These are phyloP conservation scores for Chalciporus sp. DNA, from an alignment of 1,284 basidiomycete genomes.

Conservation along the genomic window DNA sequence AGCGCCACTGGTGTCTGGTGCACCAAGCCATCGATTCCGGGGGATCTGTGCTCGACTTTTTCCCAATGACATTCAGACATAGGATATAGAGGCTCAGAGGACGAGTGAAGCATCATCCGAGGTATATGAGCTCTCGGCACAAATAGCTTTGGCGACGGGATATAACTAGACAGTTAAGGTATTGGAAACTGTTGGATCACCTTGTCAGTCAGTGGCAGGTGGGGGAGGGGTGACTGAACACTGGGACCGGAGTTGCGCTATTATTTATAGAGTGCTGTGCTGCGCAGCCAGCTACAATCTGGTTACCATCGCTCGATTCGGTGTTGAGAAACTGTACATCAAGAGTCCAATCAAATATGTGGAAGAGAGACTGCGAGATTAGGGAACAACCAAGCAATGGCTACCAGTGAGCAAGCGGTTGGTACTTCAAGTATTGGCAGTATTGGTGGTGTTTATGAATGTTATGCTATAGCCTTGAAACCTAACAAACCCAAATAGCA, in stretches of 20 bases:
- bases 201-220: too few relatives aligned
- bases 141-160: too few relatives aligned
- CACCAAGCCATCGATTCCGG: background rate
- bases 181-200: too few relatives aligned
- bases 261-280: background rate
- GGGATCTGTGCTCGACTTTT: background rate
- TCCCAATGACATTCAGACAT: background rate
- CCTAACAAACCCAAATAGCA: slow-evolving; percentile 30
- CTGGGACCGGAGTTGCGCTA: too few relatives aligned
- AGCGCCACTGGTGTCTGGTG: background rate
- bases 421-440: too few relatives aligned
- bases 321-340: too few relatives aligned
- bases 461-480: slow-evolving; percentile 7
- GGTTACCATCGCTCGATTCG: too few relatives aligned
- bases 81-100: background rate
- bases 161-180: too few relatives aligned
- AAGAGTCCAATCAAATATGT: too few relatives aligned
- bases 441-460: slow-evolving; percentile 8
- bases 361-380: too few relatives aligned
- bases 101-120: background rate
- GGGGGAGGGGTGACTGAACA: too few relatives aligned
- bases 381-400: background rate
- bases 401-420: too few relatives aligned
- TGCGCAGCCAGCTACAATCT: background rate
- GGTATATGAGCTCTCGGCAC: background rate